Conservation (phyloP, 169 alveolate species). For the Plasmodium sp. region DNA sequence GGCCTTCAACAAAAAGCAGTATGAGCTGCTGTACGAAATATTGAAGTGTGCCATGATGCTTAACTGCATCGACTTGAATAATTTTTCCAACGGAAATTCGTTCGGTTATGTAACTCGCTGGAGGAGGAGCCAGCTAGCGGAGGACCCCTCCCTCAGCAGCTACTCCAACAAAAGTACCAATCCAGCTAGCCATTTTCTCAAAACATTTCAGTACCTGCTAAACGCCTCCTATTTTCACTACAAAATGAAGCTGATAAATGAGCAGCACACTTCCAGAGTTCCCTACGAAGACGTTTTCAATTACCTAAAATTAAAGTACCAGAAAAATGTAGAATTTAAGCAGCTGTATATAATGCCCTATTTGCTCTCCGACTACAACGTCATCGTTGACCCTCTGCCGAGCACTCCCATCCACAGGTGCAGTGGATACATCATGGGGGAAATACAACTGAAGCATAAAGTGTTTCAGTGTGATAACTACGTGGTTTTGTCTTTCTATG, state of each 20-base stretch:
- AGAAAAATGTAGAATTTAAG: slow-evolving; percentile 64
- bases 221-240: slow-evolving; percentile 63
- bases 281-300: slow-evolving; percentile 70
- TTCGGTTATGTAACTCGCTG: not conserved
- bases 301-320: slow-evolving; percentile 64
- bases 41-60: slow-evolving; percentile 49
- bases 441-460: slow-evolving; percentile 69
- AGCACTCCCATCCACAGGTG: slow-evolving; percentile 68
- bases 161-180: not conserved
- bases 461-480: slow-evolving; percentile 66
- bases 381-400: slow-evolving; percentile 69
- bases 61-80: slow-evolving; percentile 53
- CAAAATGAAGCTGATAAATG: slow-evolving; percentile 53
- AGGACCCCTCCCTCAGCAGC: not conserved
- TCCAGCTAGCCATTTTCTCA: slow-evolving; percentile 22
- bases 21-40: slow-evolving; percentile 62
- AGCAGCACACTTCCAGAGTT: slow-evolving; percentile 50
- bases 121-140: not conserved
- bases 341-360: slow-evolving; percentile 60
- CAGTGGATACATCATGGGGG: slow-evolving; percentile 72
- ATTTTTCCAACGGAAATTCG: slow-evolving; percentile 16
- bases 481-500: slow-evolving; percentile 58
- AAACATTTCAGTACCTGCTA: slow-evolving; percentile 47
- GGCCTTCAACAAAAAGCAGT: slow-evolving; percentile 63
- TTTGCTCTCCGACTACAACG: slow-evolving; percentile 52